Evolutionary conservation across 768 basidiomycete species (phyloP).

Genomic region (Suillus subaureus): DNA sequence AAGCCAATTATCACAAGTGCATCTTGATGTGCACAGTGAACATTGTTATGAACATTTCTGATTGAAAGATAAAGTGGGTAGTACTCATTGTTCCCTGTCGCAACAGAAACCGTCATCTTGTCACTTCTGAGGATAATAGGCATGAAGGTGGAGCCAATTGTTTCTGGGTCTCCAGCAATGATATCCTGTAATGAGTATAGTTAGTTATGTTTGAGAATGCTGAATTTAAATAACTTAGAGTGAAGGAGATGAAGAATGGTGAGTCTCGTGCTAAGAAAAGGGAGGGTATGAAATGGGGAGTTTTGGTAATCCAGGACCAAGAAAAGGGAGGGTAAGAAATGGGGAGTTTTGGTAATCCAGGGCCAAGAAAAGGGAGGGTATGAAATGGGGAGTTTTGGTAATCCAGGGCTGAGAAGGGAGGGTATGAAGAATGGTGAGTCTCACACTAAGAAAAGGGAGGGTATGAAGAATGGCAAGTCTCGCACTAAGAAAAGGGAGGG

Average conservation of each 20-base stretch:
- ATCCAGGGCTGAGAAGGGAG: too few relatives aligned
- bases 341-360: too few relatives aligned
- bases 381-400: too few relatives aligned
- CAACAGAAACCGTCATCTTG: slow-evolving; percentile 15
- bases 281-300: background rate
- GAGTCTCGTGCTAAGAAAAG: background rate
- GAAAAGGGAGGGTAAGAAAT: too few relatives aligned
- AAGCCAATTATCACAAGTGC: slow-evolving; percentile 28
- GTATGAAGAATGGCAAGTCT: too few relatives aligned
- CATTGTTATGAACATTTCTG: slow-evolving; percentile 12
- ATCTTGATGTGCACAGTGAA: slow-evolving; percentile 7
- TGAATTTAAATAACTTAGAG: too few relatives aligned
- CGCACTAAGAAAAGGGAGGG: too few relatives aligned
- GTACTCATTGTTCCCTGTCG: slow-evolving; percentile 10
- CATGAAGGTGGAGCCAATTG: slow-evolving; percentile 23
- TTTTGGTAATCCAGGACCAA: too few relatives aligned
- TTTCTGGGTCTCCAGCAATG: slow-evolving; percentile 19
- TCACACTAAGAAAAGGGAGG: too few relatives aligned
- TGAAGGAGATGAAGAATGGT: background rate
- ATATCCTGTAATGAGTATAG: background rate
- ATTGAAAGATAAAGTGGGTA: slow-evolving; percentile 16
- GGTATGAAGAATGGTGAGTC: too few relatives aligned
- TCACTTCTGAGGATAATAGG: slow-evolving; percentile 16
- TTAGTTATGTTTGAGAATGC: background rate
- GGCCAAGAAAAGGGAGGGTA: too few relatives aligned